Percentiles rank a stretch among this genome's conserved stretches.
phyloP scores from a whole-genome alignment of 441 rosid genomes.

The Aquilaria agallochum region DNA sequence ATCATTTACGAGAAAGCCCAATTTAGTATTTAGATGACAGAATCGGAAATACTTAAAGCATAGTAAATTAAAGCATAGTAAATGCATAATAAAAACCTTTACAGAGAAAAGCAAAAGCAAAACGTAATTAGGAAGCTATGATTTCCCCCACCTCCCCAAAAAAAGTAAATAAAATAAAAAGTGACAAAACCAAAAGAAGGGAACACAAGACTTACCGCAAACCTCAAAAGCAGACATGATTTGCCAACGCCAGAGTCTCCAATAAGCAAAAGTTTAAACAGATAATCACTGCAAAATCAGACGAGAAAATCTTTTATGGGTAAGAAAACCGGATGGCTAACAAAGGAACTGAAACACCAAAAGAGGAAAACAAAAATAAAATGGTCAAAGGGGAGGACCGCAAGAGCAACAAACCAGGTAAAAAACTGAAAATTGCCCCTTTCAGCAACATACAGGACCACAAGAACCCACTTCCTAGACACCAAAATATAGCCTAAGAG shows the following conservation, averaged over 20 bases:
- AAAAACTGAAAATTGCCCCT: too few relatives aligned
- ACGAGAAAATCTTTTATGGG: background rate
- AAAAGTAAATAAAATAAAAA: background rate
- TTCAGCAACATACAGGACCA: too few relatives aligned
- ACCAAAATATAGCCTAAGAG: too few relatives aligned
- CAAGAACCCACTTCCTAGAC: too few relatives aligned
- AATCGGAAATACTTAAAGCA: too few relatives aligned
- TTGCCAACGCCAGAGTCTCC: slow-evolving; percentile 87
- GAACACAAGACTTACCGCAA: slow-evolving; percentile 52
- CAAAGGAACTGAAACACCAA: background rate
- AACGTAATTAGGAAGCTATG: slow-evolving; percentile 1
- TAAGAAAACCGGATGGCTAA: background rate
- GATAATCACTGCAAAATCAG: slow-evolving; percentile 48
- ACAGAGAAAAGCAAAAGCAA: too few relatives aligned
- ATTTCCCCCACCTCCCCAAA: background rate
- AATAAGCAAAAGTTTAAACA: slow-evolving; percentile 80
- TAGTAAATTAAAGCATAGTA: too few relatives aligned
- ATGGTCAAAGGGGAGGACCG: too few relatives aligned
- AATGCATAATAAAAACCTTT: too few relatives aligned
- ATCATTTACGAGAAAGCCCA: background rate
- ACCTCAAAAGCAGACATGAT: slow-evolving; percentile 70
- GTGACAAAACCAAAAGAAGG: background rate
- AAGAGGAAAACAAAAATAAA: too few relatives aligned
- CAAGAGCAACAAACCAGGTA: too few relatives aligned
- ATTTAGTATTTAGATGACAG: too few relatives aligned